phyloP scores from a whole-genome alignment of 805 yeast species.

The Saccharomycodes ludwigii region DNA sequence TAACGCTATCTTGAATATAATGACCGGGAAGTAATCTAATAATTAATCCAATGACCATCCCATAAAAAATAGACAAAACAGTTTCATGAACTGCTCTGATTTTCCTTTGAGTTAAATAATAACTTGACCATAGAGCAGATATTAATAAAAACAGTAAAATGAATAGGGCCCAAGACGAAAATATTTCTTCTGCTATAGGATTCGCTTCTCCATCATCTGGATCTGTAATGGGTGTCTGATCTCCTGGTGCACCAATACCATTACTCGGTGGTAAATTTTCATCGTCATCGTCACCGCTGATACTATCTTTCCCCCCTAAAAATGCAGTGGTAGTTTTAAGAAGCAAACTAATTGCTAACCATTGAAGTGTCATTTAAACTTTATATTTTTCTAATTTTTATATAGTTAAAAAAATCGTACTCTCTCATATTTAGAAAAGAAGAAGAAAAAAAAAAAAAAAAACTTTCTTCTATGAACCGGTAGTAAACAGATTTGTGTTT shows the following conservation, averaged over 20 bases:
- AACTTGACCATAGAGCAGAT: conserved; percentile 89
- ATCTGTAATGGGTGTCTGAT: conserved; percentile 26
- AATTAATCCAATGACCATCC: conserved; percentile 88
- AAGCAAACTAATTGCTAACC: conserved; percentile 1
- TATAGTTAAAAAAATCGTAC: no score
- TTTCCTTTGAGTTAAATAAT: conserved; percentile 79
- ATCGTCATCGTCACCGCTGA: conserved; percentile 24
- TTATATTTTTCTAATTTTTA: not conserved
- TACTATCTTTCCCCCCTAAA: conserved; percentile 10
- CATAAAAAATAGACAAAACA: conserved; percentile 88
- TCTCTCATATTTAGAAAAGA: no score
- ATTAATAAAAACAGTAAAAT: conserved; percentile 70
- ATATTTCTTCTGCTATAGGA: conserved; percentile 89
- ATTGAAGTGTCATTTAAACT: not conserved
- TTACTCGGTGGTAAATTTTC: conserved; percentile 21
- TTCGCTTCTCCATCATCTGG: conserved; percentile 55
- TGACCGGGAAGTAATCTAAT: conserved; percentile 92
- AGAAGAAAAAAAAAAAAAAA: no score
- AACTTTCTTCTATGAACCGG: no score
- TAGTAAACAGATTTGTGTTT: no score
- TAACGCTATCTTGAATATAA: conserved; percentile 92
- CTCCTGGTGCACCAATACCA: conserved; percentile 10
- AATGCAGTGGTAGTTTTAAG: conserved; percentile 1
- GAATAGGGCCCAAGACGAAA: conserved; percentile 94
- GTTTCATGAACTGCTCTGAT: conserved; percentile 97